Base-by-base conservation (phyloP, 352 stramenopile species). In the Phytophthora quininea region DNA sequence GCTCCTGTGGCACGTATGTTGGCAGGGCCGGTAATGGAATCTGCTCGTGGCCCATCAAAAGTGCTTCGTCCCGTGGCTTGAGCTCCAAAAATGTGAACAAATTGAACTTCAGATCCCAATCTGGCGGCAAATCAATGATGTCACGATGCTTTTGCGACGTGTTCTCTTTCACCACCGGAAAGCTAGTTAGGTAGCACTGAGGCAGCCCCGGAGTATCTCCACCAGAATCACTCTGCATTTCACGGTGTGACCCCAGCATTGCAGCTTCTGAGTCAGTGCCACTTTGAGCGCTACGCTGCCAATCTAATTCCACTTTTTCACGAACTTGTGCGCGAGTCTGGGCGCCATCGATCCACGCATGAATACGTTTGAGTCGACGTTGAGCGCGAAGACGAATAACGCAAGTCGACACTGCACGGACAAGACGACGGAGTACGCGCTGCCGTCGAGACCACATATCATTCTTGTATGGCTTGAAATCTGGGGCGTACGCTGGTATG, bases 391-490 rank as follows among this genome's bases (percentile, higher is more conserved):
- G 54, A 6, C 79, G 77, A 3, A 95, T n/a, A 43, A 98, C 80
- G 38, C 82, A 88, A 4, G 72, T 88, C 5, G 91, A 94, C 6
- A 97, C 79, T 3, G 83, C 79, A 15, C 87, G 77, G 15, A 92
- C 58, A 19, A 96, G 64, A n/a, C 85, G 75, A 67, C 90, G 83
- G 4, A 88, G 66, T 33, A 91, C 62, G 37, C 84, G 87, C 37
- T 89, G 82, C 35, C 88, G 86, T 10, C 86, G 74, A 1, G 62
- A 55, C 92, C 90, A 97, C 62, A 97, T 51, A 62, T 97, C 89
- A 61, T 96, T 97, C 72, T 92, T 91, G 74, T 96, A 92, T 30
- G 64, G 60, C 58, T 97, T 96, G 55, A 93, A 98, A 49, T 96
- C 85, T 0, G 83, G 81, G 6, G 38, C 43, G 57, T 82, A 71